Conservation (phyloP, 2,329 filamentous ascomycete species). For the Stromatinia cepivora region DNA sequence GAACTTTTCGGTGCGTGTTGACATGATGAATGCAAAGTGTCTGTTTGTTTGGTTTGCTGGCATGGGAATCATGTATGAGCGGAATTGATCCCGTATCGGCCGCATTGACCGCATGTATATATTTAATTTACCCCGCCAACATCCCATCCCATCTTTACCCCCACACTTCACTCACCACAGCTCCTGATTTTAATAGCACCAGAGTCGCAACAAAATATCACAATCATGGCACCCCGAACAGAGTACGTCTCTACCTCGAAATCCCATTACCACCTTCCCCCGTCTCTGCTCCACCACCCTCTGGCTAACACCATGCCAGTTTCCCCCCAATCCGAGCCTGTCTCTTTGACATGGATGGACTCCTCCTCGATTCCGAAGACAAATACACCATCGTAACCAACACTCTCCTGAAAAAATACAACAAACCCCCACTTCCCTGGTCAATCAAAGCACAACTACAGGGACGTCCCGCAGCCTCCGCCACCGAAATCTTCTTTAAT, state of each 20-base stretch:
- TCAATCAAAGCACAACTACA: conserved; percentile 82
- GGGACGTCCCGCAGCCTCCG: conserved; percentile 41
- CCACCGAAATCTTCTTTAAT: conserved; percentile 64
- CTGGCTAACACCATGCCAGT: conserved; percentile 40
- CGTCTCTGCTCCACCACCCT: background rate
- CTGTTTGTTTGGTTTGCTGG: conserved; percentile 20
- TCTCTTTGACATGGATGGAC: conserved; percentile 98
- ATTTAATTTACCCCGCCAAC: conserved; percentile 14
- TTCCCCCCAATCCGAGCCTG: conserved; percentile 83
- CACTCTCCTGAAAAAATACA: conserved; percentile 73
- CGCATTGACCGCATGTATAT: background rate
- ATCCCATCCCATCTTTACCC: conserved; percentile 1
- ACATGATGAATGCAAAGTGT: conserved; percentile 32
- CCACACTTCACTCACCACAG: conserved; percentile 18
- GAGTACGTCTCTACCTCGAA: conserved; percentile 26
- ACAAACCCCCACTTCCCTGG: conserved; percentile 79
- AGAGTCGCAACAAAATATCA: background rate
- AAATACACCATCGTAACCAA: conserved; percentile 86
- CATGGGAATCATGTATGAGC: conserved; percentile 14
- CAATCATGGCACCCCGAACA: conserved; percentile 28
- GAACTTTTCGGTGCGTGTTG: conserved; percentile 39
- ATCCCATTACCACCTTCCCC: too few relatives aligned
- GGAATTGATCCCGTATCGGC: conserved; percentile 15
- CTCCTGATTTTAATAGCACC: background rate
- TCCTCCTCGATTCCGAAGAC: conserved; percentile 92